phyloP scores from a whole-genome alignment of 2,329 filamentous ascomycete species.

The Grosmannia huntii region DNA sequence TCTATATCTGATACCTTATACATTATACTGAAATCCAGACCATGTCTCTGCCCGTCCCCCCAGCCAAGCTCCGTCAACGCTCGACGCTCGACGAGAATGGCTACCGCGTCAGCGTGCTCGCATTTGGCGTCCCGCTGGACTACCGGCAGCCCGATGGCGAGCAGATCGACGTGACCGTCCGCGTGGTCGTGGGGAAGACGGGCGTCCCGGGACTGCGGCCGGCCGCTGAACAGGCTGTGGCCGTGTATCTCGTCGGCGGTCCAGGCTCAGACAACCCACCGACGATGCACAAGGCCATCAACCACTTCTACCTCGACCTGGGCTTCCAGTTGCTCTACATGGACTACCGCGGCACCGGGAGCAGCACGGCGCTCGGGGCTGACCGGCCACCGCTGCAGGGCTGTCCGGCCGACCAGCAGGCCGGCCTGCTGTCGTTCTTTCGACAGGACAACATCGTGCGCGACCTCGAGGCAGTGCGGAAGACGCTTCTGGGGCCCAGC shows the following conservation, averaged over 20 bases:
- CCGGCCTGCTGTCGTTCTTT: constrained; percentile 29
- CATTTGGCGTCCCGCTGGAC: constrained; percentile 9
- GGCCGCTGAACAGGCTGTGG: constrained; percentile 7
- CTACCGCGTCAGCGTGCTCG: not conserved
- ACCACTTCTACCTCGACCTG: constrained; percentile 45
- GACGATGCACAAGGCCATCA: constrained; percentile 24
- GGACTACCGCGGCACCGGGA: constrained; percentile 60
- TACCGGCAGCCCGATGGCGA: not conserved
- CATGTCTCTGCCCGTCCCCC: not conserved
- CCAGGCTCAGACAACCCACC: constrained; percentile 42
- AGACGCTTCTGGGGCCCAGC: constrained; percentile 35
- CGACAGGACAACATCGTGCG: constrained; percentile 61
- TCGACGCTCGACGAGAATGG: not conserved
- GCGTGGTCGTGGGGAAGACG: not conserved
- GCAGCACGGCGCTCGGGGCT: constrained; percentile 49
- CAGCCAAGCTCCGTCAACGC: not conserved
- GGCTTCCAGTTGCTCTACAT: constrained; percentile 57
- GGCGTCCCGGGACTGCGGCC: not conserved
- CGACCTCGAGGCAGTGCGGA: constrained; percentile 59
- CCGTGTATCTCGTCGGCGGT: constrained; percentile 54
- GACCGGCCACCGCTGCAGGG: constrained; percentile 29
- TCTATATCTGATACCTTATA: not conserved
- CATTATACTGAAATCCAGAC: too few species aligned
- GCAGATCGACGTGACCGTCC: not conserved
- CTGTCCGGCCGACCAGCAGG: not conserved